These are phyloP conservation scores for Colletotrichum eremochloae DNA, from an alignment of 2,329 filamentous ascomycete genomes.

Conservation along the genomic window DNA sequence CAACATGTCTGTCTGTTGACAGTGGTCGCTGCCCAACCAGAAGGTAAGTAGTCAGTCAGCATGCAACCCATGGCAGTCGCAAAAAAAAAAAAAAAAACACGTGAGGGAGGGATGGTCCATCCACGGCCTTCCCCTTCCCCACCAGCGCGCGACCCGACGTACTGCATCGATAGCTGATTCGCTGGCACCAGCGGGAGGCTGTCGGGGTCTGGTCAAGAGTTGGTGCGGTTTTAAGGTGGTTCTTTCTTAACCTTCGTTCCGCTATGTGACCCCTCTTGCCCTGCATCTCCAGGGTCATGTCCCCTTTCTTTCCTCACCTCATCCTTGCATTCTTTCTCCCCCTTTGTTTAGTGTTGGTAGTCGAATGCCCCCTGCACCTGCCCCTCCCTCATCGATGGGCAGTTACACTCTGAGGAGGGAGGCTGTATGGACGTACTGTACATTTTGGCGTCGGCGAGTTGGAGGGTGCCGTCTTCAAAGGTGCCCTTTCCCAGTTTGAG, in stretches of 20 bases:
- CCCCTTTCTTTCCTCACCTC: neutral
- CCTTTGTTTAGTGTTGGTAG: neutral
- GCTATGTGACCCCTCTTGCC: neutral
- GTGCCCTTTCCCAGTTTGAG: too few relatives aligned
- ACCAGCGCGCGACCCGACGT: conserved; percentile 21
- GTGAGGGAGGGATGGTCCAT: too few relatives aligned
- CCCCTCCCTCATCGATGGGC: neutral
- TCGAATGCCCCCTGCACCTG: neutral
- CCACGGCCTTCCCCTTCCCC: neutral
- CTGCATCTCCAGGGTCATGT: neutral
- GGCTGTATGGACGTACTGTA: too few relatives aligned
- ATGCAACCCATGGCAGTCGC: too few relatives aligned
- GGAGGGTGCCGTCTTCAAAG: too few relatives aligned
- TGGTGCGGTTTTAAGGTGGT: neutral
- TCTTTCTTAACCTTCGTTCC: neutral
- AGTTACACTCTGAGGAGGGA: neutral
- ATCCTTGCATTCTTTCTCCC: neutral
- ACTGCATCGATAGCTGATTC: conserved; percentile 22
- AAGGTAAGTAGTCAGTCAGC: too few relatives aligned
- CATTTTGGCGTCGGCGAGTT: too few relatives aligned
- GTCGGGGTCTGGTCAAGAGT: neutral
- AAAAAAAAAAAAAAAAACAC: too few relatives aligned
- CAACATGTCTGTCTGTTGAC: conserved; percentile 1
- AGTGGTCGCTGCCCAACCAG: conserved; percentile 15
- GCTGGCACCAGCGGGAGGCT: neutral